phyloP scores from a whole-genome alignment of 441 rosid species.

The Raphanus hybrid region DNA sequence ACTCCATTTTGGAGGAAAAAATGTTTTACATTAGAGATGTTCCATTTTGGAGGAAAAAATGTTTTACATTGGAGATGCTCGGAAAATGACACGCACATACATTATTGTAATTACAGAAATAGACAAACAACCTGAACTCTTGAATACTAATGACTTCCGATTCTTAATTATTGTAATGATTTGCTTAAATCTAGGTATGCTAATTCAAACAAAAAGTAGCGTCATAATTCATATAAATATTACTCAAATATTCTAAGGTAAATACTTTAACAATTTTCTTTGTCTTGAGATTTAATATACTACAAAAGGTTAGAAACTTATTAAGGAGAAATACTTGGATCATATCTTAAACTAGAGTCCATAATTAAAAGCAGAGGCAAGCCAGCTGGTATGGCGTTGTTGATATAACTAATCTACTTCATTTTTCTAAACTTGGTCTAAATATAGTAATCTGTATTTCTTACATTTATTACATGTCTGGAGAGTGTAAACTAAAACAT shows the following conservation, averaged over 20 bases:
- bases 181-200: slow-evolving; percentile 17
- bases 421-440: neutral
- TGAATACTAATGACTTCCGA: slow-evolving; percentile 18
- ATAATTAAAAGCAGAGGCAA: slow-evolving; percentile 37
- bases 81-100: slow-evolving; percentile 13
- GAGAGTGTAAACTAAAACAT: too few relatives aligned
- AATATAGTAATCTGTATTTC: neutral
- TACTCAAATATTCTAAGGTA: slow-evolving; percentile 13
- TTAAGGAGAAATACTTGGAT: slow-evolving; percentile 12
- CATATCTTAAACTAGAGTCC: slow-evolving; percentile 24
- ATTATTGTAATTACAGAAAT: neutral
- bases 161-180: slow-evolving; percentile 29
- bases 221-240: neutral
- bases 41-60: too few relatives aligned
- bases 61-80: too few relatives aligned
- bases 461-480: slow-evolving; percentile 3
- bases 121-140: slow-evolving; percentile 11
- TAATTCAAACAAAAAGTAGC: neutral
- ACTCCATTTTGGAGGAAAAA: too few relatives aligned
- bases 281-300: neutral
- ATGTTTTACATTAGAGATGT: too few relatives aligned
- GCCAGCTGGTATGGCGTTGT: slow-evolving; percentile 39
- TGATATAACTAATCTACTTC: neutral
- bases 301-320: slow-evolving; percentile 3
- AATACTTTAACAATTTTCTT: neutral